Evolutionary conservation across 768 basidiomycete genomes (phyloP).

Genomic region (Boletus sensibilis): DNA sequence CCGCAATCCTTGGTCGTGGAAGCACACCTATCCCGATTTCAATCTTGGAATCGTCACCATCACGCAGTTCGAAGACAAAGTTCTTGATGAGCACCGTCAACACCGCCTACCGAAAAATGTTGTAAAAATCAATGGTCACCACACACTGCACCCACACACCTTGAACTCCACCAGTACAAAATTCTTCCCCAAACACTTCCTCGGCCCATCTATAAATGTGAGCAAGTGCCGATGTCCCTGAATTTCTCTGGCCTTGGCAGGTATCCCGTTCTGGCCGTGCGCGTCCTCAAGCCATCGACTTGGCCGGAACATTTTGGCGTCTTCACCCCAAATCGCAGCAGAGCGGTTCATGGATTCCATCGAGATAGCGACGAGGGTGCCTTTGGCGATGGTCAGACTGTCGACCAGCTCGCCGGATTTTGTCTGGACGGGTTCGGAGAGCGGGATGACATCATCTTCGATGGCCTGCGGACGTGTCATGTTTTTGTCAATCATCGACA

Average conservation of each 20-base stretch:
- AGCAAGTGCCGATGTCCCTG: constrained; percentile 50
- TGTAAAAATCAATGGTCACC: neutral
- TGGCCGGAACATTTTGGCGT: constrained; percentile 57
- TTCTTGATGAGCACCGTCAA: constrained; percentile 41
- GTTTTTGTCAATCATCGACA: neutral
- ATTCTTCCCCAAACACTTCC: constrained; percentile 46
- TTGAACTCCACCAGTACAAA: constrained; percentile 45
- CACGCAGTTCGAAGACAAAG: constrained; percentile 35
- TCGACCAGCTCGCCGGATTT: constrained; percentile 38
- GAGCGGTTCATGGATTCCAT: constrained; percentile 51
- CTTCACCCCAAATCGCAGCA: constrained; percentile 56
- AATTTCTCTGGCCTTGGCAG: constrained; percentile 36
- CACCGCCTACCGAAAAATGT: constrained; percentile 34
- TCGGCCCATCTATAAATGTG: constrained; percentile 49
- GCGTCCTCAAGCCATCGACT: constrained; percentile 55
- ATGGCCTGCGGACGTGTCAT: constrained; percentile 33
- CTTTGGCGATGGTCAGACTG: constrained; percentile 46
- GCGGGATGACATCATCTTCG: constrained; percentile 58
- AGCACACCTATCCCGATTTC: constrained; percentile 3
- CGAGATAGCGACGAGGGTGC: constrained; percentile 42
- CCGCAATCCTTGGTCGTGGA: constrained; percentile 9
- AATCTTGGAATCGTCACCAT: constrained; percentile 33
- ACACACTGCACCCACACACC: constrained; percentile 9
- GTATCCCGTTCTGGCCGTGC: constrained; percentile 16
- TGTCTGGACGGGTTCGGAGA: constrained; percentile 45